phyloP scores from a whole-genome alignment of 2,329 filamentous ascomycete genomes.

The Paecilomyces sp. region DNA sequence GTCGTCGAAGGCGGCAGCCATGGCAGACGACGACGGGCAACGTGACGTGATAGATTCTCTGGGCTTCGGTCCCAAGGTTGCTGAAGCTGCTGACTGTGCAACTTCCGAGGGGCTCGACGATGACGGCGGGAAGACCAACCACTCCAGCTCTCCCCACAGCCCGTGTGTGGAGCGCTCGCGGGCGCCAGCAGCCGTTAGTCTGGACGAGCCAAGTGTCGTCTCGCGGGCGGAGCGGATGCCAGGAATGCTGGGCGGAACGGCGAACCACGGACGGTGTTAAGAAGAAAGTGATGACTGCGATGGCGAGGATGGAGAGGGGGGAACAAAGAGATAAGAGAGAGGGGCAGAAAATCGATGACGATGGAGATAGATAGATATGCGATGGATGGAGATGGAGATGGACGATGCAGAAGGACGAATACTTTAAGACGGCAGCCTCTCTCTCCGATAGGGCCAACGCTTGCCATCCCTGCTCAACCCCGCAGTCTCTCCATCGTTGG shows the following conservation, averaged over 20 bases:
- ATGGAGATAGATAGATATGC: neutral
- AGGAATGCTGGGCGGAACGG: neutral
- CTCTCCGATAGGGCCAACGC: neutral
- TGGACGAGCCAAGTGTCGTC: neutral
- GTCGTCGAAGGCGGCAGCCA: constrained; percentile 57
- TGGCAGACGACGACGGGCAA: constrained; percentile 18
- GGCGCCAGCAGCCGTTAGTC: neutral
- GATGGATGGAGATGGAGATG: too few relatives aligned
- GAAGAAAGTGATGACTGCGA: too few relatives aligned
- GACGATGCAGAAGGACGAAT: too few relatives aligned
- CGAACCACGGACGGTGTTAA: too few relatives aligned
- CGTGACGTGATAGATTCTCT: constrained; percentile 31
- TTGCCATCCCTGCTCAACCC: neutral
- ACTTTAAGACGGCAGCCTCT: too few relatives aligned
- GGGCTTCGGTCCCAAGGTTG: constrained; percentile 5
- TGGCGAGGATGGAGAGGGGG: neutral
- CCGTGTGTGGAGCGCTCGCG: neutral
- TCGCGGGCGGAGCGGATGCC: neutral
- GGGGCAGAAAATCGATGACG: neutral
- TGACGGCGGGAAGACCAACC: neutral
- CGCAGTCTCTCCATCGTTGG: neutral
- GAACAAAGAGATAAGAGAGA: neutral
- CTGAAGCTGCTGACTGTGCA: constrained; percentile 15
- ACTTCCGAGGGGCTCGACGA: constrained; percentile 1
- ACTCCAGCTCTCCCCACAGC: constrained; percentile 1